Percentiles rank a stretch among this genome's conserved stretches.
Conservation (phyloP, 768 basidiomycete species). For the Scleroderma bovista region DNA sequence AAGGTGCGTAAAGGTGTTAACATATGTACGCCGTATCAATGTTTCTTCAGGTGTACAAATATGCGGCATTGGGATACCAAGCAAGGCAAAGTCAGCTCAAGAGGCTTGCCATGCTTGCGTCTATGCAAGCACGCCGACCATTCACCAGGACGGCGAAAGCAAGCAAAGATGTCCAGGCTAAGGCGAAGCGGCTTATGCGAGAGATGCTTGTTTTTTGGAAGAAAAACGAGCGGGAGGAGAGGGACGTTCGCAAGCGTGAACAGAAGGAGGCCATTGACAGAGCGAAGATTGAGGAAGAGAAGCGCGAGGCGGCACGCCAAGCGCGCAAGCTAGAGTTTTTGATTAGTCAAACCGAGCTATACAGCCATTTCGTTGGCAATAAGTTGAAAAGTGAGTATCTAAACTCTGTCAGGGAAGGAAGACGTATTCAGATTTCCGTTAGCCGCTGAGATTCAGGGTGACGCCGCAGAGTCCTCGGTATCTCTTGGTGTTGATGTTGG, state of each 20-base stretch:
- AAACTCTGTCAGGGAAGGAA: slow-evolving; percentile 5
- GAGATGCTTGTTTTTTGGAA: slow-evolving; percentile 98
- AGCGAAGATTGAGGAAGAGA: slow-evolving; percentile 86
- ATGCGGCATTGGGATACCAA: slow-evolving; percentile 60
- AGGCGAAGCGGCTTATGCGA: slow-evolving; percentile 84
- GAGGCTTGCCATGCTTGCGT: slow-evolving; percentile 68
- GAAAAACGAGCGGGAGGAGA: slow-evolving; percentile 95
- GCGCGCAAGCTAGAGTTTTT: slow-evolving; percentile 97
- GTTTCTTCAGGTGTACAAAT: slow-evolving; percentile 66
- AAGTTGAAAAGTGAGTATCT: slow-evolving; percentile 77
- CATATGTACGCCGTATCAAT: not conserved
- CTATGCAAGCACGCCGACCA: slow-evolving; percentile 74
- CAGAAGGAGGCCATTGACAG: slow-evolving; percentile 92
- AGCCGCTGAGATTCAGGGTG: slow-evolving; percentile 79
- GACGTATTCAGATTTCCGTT: slow-evolving; percentile 6
- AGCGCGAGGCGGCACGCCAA: slow-evolving; percentile 87
- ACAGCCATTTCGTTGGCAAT: slow-evolving; percentile 98
- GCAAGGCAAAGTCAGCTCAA: slow-evolving; percentile 65
- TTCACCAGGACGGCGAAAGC: slow-evolving; percentile 70
- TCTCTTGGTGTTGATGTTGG: slow-evolving; percentile 52
- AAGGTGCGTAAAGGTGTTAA: slow-evolving; percentile 45
- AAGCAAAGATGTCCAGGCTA: slow-evolving; percentile 77
- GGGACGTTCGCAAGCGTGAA: slow-evolving; percentile 86
- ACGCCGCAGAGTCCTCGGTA: slow-evolving; percentile 34
- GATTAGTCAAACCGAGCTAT: slow-evolving; percentile 97